Evolutionary conservation across 306 rosid species (phyloP).

Genomic region (Quercus bicolor): DNA sequence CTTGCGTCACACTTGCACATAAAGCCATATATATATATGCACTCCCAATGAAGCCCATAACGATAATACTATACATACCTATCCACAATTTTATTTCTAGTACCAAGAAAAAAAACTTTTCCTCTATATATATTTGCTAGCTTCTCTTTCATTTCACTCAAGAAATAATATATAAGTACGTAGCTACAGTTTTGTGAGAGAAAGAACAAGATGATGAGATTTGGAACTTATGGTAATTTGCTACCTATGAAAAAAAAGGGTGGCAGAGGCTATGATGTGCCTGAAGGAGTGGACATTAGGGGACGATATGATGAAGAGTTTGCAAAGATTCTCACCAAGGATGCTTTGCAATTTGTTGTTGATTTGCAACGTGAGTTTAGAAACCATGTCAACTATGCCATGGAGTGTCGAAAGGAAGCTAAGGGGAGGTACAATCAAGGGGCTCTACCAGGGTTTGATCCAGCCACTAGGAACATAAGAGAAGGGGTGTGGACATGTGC

Average conservation of each 20-base stretch:
- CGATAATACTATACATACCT: background rate
- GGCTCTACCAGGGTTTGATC: slow-evolving; percentile 67
- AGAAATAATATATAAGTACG: background rate
- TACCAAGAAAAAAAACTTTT: background rate
- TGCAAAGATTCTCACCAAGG: slow-evolving; percentile 61
- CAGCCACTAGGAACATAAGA: slow-evolving; percentile 54
- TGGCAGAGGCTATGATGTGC: slow-evolving; percentile 48
- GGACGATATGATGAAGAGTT: slow-evolving; percentile 71
- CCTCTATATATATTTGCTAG: background rate
- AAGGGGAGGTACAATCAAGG: slow-evolving; percentile 71
- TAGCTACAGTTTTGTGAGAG: background rate
- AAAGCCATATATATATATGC: slow-evolving; percentile 27
- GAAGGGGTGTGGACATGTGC: slow-evolving; percentile 78
- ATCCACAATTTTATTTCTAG: slow-evolving; percentile 4
- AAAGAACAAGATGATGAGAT: slow-evolving; percentile 21
- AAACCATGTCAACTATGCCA: slow-evolving; percentile 60
- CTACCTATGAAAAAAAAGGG: slow-evolving; percentile 4
- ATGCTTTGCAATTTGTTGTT: slow-evolving; percentile 68
- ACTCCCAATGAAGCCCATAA: slow-evolving; percentile 14
- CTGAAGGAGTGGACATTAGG: slow-evolving; percentile 66
- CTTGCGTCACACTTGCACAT: slow-evolving; percentile 16
- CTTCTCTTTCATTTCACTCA: background rate
- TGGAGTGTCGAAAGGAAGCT: slow-evolving; percentile 74
- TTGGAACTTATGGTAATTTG: slow-evolving; percentile 29
- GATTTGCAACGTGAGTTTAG: slow-evolving; percentile 73